phyloP scores from a whole-genome alignment of 148 eudicot species.

The Rhododendron williamsianum region DNA sequence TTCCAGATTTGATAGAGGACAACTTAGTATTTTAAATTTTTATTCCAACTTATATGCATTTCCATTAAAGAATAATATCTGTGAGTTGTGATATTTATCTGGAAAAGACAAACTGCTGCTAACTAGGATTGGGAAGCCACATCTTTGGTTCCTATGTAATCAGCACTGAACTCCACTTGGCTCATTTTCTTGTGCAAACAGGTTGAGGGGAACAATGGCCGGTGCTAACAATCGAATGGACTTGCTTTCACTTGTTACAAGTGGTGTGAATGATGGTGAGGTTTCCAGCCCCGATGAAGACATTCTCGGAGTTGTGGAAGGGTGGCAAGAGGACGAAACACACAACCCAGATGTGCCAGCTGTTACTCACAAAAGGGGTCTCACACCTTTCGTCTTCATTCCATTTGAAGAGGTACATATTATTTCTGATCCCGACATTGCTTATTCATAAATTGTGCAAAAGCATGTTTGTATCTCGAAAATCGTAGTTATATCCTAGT shows the following conservation, averaged over 20 bases:
- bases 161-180: neutral
- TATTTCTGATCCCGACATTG: neutral
- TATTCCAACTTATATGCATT: neutral
- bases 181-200: constrained; percentile 14
- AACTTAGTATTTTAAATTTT: neutral
- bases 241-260: constrained; percentile 66
- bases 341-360: constrained; percentile 98
- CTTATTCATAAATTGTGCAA: neutral
- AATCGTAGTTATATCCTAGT: neutral
- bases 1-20: neutral
- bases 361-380: constrained; percentile 73
- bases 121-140: neutral
- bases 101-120: neutral
- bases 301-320: constrained; percentile 75
- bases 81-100: neutral
- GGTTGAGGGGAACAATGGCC: constrained; percentile 75
- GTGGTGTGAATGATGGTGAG: constrained; percentile 72
- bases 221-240: constrained; percentile 98
- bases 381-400: constrained; percentile 83
- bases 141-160: neutral
- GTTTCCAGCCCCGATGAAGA: constrained; percentile 48
- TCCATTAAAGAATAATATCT: neutral
- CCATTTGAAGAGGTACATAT: constrained; percentile 82
- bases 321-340: constrained; percentile 90
- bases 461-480: neutral